Conservation (phyloP, 2,329 filamentous ascomycete genomes). For the Chaetomiaceae sp. region DNA sequence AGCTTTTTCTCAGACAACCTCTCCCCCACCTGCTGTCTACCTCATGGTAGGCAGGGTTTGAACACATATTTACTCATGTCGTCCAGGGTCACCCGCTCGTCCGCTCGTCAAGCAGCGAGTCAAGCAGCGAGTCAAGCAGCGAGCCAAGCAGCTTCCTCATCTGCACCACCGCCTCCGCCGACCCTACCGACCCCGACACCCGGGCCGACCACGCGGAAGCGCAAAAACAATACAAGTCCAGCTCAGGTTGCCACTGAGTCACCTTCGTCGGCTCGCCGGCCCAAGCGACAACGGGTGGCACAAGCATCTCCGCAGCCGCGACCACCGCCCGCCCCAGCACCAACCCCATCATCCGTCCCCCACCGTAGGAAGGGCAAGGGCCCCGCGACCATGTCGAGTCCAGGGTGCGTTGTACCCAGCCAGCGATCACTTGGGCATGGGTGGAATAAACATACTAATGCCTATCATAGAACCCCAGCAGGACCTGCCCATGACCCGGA, state of each 20-base stretch:
- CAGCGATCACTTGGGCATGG: neutral
- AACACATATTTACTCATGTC: slow-evolving; percentile 69
- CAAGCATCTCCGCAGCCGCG: slow-evolving; percentile 38
- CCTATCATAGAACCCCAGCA: slow-evolving; percentile 34
- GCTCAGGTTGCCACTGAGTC: slow-evolving; percentile 31
- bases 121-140: slow-evolving; percentile 36
- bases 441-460: slow-evolving; percentile 17
- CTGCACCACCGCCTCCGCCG: slow-evolving; percentile 39
- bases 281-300: slow-evolving; percentile 67
- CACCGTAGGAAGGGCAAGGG: slow-evolving; percentile 59
- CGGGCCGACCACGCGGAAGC: slow-evolving; percentile 60
- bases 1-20: slow-evolving; percentile 17
- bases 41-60: slow-evolving; percentile 22
- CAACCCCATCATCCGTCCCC: slow-evolving; percentile 37
- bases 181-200: slow-evolving; percentile 36
- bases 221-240: slow-evolving; percentile 60
- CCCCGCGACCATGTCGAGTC: slow-evolving; percentile 65
- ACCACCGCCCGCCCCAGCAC: slow-evolving; percentile 32
- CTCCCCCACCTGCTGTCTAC: slow-evolving; percentile 28
- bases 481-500: slow-evolving; percentile 61
- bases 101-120: slow-evolving; percentile 81
- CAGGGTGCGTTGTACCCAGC: slow-evolving; percentile 50
- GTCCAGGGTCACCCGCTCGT: slow-evolving; percentile 92
- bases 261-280: slow-evolving; percentile 49
- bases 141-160: slow-evolving; percentile 37